phyloP scores from a whole-genome alignment of 2,329 filamentous ascomycete species.

The Aspergillus sp. region DNA sequence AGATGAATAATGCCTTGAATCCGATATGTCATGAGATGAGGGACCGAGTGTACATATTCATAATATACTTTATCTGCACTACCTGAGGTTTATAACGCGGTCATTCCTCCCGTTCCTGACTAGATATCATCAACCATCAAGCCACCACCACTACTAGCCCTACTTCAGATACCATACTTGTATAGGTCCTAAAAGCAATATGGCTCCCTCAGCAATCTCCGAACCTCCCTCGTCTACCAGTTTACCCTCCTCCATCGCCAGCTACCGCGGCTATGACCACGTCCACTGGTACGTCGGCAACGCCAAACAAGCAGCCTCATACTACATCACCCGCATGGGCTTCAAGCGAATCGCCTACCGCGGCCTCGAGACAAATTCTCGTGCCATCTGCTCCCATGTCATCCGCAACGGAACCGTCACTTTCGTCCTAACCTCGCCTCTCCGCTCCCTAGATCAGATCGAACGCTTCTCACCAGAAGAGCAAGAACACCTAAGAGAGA shows the following conservation, averaged over 20 bases:
- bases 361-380: slow-evolving; percentile 83
- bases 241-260: slow-evolving; percentile 29
- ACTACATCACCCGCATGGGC: slow-evolving; percentile 84
- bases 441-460: slow-evolving; percentile 63
- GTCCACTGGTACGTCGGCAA: slow-evolving; percentile 97
- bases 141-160: not conserved
- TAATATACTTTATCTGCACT: not conserved
- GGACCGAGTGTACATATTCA: not conserved
- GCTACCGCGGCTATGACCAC: slow-evolving; percentile 81
- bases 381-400: slow-evolving; percentile 80
- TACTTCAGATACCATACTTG: not conserved
- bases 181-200: slow-evolving; percentile 1
- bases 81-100: slow-evolving; percentile 3
- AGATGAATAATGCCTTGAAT: not conserved
- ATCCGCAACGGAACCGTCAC: slow-evolving; percentile 44
- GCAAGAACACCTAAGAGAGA: slow-evolving; percentile 65
- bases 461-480: slow-evolving; percentile 60
- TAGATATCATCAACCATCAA: not conserved
- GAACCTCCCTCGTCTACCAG: slow-evolving; percentile 20
- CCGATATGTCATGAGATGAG: not conserved
- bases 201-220: slow-evolving; percentile 35
- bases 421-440: slow-evolving; percentile 44
- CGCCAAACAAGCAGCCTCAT: slow-evolving; percentile 89
- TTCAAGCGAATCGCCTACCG: slow-evolving; percentile 80
- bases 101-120: not conserved